phyloP scores from a whole-genome alignment of 768 basidiomycete genomes.

The Lactarius vividus region DNA sequence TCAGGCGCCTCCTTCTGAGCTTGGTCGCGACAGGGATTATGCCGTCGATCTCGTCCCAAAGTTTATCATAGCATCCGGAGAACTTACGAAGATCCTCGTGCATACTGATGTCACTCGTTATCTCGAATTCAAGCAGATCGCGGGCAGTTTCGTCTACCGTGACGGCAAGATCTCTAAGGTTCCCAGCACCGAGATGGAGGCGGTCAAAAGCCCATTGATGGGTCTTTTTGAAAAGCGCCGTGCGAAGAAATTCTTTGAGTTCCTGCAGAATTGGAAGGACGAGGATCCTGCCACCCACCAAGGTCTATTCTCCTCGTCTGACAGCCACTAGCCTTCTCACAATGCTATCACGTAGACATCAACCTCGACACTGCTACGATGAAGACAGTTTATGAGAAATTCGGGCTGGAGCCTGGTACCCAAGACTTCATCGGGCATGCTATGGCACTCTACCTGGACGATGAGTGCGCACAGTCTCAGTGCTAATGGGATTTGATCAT shows the following conservation, averaged over 20 bases:
- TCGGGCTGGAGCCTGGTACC: constrained; percentile 94
- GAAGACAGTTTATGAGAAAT: constrained; percentile 94
- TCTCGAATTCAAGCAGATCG: constrained; percentile 99
- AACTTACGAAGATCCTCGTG: constrained; percentile 96
- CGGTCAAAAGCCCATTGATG: constrained; percentile 92
- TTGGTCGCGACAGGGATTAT: constrained; percentile 97
- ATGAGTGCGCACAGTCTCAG: constrained; percentile 64
- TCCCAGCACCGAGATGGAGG: constrained; percentile 96
- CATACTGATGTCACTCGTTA: constrained; percentile 99
- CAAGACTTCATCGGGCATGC: constrained; percentile 99
- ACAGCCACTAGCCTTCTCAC: background rate
- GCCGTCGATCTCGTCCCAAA: constrained; percentile 98
- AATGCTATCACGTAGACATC: constrained; percentile 52
- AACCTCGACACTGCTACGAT: constrained; percentile 89
- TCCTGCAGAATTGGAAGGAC: constrained; percentile 93
- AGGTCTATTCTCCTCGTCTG: constrained; percentile 47
- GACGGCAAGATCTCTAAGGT: constrained; percentile 98
- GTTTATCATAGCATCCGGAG: constrained; percentile 98
- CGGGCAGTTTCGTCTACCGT: constrained; percentile 95
- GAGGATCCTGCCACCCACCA: constrained; percentile 96
- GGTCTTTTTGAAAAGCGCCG: constrained; percentile 98
- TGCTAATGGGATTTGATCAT: background rate
- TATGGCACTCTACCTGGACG: constrained; percentile 97
- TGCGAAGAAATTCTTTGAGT: constrained; percentile 98
- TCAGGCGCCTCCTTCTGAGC: constrained; percentile 71